Evolutionary conservation across 345 rosid genomes (phyloP).

Genomic region (Erodium maritimum): DNA sequence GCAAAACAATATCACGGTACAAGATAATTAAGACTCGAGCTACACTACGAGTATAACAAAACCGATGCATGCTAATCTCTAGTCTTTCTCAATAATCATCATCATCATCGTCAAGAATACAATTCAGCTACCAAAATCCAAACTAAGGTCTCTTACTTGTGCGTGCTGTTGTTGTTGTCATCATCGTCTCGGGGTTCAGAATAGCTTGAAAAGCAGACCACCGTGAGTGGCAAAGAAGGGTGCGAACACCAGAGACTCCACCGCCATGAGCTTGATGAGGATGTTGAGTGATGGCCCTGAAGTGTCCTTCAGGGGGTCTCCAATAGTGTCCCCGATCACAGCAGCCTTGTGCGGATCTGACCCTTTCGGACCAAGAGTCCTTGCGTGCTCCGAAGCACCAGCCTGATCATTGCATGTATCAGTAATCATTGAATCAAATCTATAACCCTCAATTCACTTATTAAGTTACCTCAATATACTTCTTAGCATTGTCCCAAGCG

Average conservation of each 20-base stretch:
- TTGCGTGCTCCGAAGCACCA: conserved; percentile 16
- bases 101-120: no score
- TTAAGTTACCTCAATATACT: conserved; percentile 14
- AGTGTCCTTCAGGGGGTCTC: conserved; percentile 15
- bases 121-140: no score
- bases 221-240: conserved; percentile 42
- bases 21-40: no score
- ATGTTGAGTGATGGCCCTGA: conserved; percentile 38
- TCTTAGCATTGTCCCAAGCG: conserved; percentile 19
- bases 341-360: conserved; percentile 19
- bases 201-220: conserved; percentile 34
- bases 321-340: conserved; percentile 16
- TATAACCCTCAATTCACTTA: no score
- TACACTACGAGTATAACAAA: no score
- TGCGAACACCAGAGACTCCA: conserved; percentile 39
- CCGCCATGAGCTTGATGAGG: conserved; percentile 39
- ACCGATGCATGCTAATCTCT: no score
- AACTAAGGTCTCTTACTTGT: no score
- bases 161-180: no score
- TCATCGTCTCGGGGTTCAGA: not conserved
- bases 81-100: no score
- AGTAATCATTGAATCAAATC: no score
- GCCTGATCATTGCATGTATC: conserved; percentile 11
- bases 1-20: no score
- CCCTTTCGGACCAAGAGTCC: conserved; percentile 14